A percentile compares a stretch with the other conserved stretches of the same genome.
phyloP scores from a whole-genome alignment of 148 eudicot genomes.

The Fagopyrum esculentum region DNA sequence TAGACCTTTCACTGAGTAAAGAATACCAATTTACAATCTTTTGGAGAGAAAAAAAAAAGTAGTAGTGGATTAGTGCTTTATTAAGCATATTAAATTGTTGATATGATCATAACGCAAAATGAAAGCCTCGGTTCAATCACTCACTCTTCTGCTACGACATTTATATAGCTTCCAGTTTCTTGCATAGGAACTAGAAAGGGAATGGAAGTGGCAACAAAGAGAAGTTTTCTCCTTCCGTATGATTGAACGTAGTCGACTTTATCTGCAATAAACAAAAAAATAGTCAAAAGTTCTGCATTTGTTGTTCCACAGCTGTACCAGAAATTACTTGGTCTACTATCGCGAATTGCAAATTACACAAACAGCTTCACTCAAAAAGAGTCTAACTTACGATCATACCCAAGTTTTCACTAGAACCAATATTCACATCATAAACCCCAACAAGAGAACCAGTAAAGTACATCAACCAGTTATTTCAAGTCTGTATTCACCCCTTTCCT shows the following conservation, averaged over 20 bases:
- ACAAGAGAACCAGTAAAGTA: not conserved
- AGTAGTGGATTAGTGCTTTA: too few relatives aligned
- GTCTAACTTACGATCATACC: not conserved
- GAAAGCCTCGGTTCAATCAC: conserved; percentile 9
- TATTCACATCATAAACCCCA: not conserved
- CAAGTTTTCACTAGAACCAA: not conserved
- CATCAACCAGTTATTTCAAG: not conserved
- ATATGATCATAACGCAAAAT: not conserved
- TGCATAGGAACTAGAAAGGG: conserved; percentile 34
- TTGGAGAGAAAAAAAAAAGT: too few relatives aligned
- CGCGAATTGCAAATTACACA: not conserved
- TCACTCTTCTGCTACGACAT: conserved; percentile 46
- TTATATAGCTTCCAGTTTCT: conserved; percentile 16
- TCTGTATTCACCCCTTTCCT: not conserved
- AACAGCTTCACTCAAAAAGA: not conserved
- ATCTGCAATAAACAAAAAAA: conserved; percentile 14
- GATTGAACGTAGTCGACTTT: conserved; percentile 12
- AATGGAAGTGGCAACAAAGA: conserved; percentile 26
- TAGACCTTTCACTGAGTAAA: not conserved
- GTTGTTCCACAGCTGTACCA: not conserved
- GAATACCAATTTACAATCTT: too few relatives aligned
- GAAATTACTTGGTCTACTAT: not conserved
- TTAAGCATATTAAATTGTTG: not conserved
- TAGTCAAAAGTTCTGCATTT: not conserved
- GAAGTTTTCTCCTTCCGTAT: conserved; percentile 44